Percentiles rank a stretch among this genome's conserved stretches.
Conservation (phyloP, 1,284 basidiomycete genomes). For the Fomes fomentarius region DNA sequence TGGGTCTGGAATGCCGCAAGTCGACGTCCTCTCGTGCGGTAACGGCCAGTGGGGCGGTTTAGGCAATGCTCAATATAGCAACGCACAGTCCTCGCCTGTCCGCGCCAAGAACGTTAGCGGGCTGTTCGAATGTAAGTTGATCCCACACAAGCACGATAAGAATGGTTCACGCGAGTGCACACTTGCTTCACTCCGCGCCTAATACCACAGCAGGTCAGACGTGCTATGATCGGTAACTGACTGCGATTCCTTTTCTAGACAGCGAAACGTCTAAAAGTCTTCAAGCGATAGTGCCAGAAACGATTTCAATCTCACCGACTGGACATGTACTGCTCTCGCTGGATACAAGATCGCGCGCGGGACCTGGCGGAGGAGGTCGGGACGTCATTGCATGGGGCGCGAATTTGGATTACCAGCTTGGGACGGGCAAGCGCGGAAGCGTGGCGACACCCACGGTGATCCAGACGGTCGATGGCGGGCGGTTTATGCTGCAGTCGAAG, state of each 20-base stretch:
- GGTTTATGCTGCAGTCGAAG: slow-evolving; percentile 58
- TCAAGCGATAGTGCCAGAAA: slow-evolving; percentile 71
- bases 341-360: slow-evolving; percentile 59
- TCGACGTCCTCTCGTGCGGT: slow-evolving; percentile 84
- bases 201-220: no score
- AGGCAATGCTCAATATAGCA: slow-evolving; percentile 82
- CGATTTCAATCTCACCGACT: slow-evolving; percentile 74
- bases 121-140: slow-evolving; percentile 74
- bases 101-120: slow-evolving; percentile 86
- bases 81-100: slow-evolving; percentile 71
- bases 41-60: slow-evolving; percentile 87
- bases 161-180: no score
- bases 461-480: slow-evolving; percentile 51
- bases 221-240: no score
- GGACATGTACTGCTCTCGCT: slow-evolving; percentile 82
- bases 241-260: no score
- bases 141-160: no score
- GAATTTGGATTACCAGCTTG: slow-evolving; percentile 80
- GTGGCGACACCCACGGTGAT: slow-evolving; percentile 68
- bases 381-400: slow-evolving; percentile 73
- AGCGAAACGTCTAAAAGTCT: slow-evolving; percentile 65
- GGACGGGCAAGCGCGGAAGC: slow-evolving; percentile 83
- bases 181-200: neutral
- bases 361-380: slow-evolving; percentile 51
- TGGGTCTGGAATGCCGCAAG: slow-evolving; percentile 42